These are phyloP conservation scores for Hypholoma fasciculare DNA, from an alignment of 768 basidiomycete species.

Conservation along the genomic window DNA sequence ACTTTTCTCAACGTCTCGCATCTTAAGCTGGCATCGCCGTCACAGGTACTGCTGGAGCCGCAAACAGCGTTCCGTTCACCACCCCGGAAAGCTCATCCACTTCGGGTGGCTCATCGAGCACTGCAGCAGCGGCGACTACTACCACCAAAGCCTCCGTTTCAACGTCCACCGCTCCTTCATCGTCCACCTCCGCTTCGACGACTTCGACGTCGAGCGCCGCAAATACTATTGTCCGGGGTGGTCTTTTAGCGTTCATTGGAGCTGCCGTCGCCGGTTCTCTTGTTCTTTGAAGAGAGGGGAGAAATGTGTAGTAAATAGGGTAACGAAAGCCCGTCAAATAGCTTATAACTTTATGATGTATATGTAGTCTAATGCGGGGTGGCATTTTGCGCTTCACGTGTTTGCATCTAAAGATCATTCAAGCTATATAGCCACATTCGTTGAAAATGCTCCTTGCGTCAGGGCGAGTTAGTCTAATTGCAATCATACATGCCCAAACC, in stretches of 20 bases:
- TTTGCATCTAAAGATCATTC: too few relatives aligned
- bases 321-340: too few relatives aligned
- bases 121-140: background rate
- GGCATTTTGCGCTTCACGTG: too few relatives aligned
- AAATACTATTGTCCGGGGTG: background rate
- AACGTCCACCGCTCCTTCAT: background rate
- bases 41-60: slow-evolving; percentile 10
- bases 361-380: too few relatives aligned
- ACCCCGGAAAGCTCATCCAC: background rate
- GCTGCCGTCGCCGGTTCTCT: background rate
- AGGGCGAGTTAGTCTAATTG: too few relatives aligned
- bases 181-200: background rate
- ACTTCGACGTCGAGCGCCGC: background rate
- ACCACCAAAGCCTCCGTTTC: slow-evolving; percentile 2
- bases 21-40: slow-evolving; percentile 13
- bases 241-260: background rate
- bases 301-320: too few relatives aligned
- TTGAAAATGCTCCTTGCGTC: too few relatives aligned
- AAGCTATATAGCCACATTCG: too few relatives aligned
- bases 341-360: too few relatives aligned
- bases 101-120: background rate
- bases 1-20: background rate
- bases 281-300: background rate
- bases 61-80: slow-evolving; percentile 15
- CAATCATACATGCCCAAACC: too few relatives aligned